phyloP scores from a whole-genome alignment of 768 basidiomycete genomes.

The Dentipellis sp. region DNA sequence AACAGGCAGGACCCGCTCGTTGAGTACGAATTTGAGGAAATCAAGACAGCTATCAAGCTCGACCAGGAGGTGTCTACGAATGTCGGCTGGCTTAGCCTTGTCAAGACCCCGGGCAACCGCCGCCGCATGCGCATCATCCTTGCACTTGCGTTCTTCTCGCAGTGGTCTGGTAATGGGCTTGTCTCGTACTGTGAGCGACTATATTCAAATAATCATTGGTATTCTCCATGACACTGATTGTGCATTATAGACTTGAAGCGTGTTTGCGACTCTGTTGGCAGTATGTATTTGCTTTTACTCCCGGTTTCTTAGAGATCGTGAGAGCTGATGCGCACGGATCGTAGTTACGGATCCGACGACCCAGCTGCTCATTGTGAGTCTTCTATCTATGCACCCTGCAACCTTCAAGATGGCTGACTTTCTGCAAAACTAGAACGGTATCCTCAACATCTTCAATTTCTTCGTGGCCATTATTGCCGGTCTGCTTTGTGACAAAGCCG shows the following conservation, averaged over 20 bases:
- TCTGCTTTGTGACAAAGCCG: constrained; percentile 14
- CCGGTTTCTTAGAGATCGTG: background rate
- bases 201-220: too few relatives aligned
- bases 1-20: constrained; percentile 12
- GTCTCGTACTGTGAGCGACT: constrained; percentile 1
- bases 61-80: constrained; percentile 16
- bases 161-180: constrained; percentile 26
- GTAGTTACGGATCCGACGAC: background rate
- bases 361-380: constrained; percentile 1
- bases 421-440: background rate
- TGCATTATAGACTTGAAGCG: background rate
- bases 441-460: constrained; percentile 5
- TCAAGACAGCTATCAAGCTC: constrained; percentile 25
- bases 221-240: background rate
- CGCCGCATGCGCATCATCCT: constrained; percentile 24
- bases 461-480: background rate
- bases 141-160: constrained; percentile 22
- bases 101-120: constrained; percentile 25
- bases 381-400: too few relatives aligned
- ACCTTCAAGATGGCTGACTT: constrained; percentile 22
- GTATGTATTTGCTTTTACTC: background rate
- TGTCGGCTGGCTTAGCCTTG: constrained; percentile 20
- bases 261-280: background rate
- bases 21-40: constrained; percentile 26
- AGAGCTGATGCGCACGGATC: background rate